Conservation (phyloP, 805 yeast genomes). For the Wickerhamomyces subpelliculosus region DNA sequence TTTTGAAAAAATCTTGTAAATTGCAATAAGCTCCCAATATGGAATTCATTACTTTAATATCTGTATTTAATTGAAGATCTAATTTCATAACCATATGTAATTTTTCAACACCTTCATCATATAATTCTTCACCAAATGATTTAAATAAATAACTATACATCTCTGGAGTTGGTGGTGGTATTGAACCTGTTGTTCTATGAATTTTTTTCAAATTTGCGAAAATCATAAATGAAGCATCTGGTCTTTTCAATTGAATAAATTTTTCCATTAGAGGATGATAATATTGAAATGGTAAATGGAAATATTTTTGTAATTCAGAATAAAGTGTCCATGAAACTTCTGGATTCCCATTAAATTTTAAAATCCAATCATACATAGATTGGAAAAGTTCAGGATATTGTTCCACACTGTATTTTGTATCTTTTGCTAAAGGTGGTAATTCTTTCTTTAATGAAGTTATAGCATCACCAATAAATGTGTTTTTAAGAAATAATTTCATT, state of each 20-base stretch:
- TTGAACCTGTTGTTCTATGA: slow-evolving; percentile 42
- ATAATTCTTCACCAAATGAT: slow-evolving; percentile 51
- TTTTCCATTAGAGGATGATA: slow-evolving; percentile 53
- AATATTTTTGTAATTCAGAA: slow-evolving; percentile 47
- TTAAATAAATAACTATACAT: slow-evolving; percentile 56
- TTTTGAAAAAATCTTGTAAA: slow-evolving; percentile 47
- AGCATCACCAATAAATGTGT: slow-evolving; percentile 32
- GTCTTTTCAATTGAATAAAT: slow-evolving; percentile 45
- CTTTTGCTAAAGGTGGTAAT: slow-evolving; percentile 23
- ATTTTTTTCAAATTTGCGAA: slow-evolving; percentile 54
- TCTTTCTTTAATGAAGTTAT: slow-evolving; percentile 36
- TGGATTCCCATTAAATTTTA: slow-evolving; percentile 28
- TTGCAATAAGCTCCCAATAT: slow-evolving; percentile 59
- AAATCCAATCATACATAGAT: slow-evolving; percentile 38
- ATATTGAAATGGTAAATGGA: slow-evolving; percentile 49
- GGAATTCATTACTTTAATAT: slow-evolving; percentile 51
- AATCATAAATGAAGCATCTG: slow-evolving; percentile 55
- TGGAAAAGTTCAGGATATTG: slow-evolving; percentile 31
- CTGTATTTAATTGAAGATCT: slow-evolving; percentile 51
- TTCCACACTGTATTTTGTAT: slow-evolving; percentile 9
- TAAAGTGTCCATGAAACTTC: slow-evolving; percentile 51
- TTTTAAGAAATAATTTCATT: slow-evolving; percentile 27
- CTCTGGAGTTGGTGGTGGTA: slow-evolving; percentile 44
- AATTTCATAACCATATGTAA: slow-evolving; percentile 57
- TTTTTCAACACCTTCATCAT: slow-evolving; percentile 59